A percentile compares a stretch with the other conserved stretches of the same genome.
Conservation (phyloP, 1,284 basidiomycete species). For the Irpex sp. region DNA sequence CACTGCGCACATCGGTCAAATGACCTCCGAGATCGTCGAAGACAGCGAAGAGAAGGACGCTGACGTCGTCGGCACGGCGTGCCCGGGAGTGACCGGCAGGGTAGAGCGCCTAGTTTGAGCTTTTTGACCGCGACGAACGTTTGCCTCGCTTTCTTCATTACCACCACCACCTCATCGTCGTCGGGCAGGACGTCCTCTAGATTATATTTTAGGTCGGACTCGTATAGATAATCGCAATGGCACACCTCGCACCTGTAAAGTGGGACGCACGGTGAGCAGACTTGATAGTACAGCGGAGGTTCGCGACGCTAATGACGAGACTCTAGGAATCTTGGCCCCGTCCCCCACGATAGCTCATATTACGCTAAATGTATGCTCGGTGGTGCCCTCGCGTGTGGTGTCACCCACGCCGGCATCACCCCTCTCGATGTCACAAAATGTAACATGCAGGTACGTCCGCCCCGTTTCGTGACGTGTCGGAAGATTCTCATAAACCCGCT, state of each 20-base stretch:
- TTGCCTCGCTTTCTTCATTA: not conserved
- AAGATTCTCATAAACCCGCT: slow-evolving; percentile 1
- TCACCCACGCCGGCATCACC: slow-evolving; percentile 93
- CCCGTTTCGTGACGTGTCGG: slow-evolving; percentile 18
- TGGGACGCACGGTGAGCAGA: slow-evolving; percentile 66
- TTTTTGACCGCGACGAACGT: not conserved
- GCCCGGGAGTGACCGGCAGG: not conserved
- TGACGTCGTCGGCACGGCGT: not conserved
- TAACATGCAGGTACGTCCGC: slow-evolving; percentile 87
- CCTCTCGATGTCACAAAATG: slow-evolving; percentile 96
- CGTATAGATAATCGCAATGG: slow-evolving; percentile 30
- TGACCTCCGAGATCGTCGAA: not conserved
- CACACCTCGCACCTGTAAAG: slow-evolving; percentile 41
- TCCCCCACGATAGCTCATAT: slow-evolving; percentile 71
- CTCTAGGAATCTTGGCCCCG: slow-evolving; percentile 59
- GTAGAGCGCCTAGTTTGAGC: not conserved
- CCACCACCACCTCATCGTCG: slow-evolving; percentile 11
- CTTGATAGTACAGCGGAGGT: slow-evolving; percentile 4
- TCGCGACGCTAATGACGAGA: slow-evolving; percentile 7
- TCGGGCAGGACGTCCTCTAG: slow-evolving; percentile 14
- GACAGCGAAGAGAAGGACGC: not conserved
- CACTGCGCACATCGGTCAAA: not conserved
- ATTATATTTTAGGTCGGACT: slow-evolving; percentile 9
- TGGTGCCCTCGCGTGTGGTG: slow-evolving; percentile 88
- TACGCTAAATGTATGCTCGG: slow-evolving; percentile 84